phyloP scores from a whole-genome alignment of 352 stramenopile species.

The Pythium myriotylum region DNA sequence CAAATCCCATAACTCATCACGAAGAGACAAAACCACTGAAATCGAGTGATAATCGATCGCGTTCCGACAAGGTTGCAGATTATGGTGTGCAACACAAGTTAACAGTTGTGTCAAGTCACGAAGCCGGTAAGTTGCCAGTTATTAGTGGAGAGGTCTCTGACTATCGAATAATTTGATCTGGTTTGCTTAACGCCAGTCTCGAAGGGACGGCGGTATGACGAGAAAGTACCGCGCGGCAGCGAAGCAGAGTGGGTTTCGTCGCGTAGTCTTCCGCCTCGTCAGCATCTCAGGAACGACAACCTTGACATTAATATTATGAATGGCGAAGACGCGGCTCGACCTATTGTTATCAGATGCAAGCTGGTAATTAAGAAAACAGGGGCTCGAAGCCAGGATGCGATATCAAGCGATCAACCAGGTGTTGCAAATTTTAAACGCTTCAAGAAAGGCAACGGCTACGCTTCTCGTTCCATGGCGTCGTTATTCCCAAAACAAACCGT shows the following conservation, averaged over 20 bases:
- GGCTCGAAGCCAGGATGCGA: not conserved
- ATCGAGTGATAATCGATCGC: too few species aligned
- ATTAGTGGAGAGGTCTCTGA: too few species aligned
- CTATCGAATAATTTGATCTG: too few species aligned
- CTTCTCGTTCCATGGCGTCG: conserved; percentile 40
- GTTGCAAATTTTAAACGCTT: conserved; percentile 81
- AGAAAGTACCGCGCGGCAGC: too few species aligned
- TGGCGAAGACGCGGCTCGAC: conserved; percentile 1
- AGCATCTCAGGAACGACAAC: not conserved
- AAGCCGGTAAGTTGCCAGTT: too few species aligned
- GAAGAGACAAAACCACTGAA: too few species aligned
- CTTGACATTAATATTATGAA: not conserved
- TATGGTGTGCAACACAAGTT: too few species aligned
- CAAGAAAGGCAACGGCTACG: conserved; percentile 71
- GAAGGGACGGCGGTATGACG: too few species aligned
- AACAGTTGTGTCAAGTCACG: too few species aligned
- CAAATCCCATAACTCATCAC: too few species aligned
- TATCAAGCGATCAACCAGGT: conserved; percentile 14
- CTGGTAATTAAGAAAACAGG: conserved; percentile 52
- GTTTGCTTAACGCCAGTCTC: too few species aligned
- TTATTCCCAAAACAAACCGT: conserved; percentile 62
- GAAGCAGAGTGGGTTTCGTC: conserved; percentile 17
- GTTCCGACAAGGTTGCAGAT: too few species aligned
- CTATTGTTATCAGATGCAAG: conserved; percentile 50
- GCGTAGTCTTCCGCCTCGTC: conserved; percentile 11